A percentile compares a stretch with the other conserved stretches of the same genome.
Conservation (phyloP, 108 stramenopile genomes). For the Fragilaria crotonensis region DNA sequence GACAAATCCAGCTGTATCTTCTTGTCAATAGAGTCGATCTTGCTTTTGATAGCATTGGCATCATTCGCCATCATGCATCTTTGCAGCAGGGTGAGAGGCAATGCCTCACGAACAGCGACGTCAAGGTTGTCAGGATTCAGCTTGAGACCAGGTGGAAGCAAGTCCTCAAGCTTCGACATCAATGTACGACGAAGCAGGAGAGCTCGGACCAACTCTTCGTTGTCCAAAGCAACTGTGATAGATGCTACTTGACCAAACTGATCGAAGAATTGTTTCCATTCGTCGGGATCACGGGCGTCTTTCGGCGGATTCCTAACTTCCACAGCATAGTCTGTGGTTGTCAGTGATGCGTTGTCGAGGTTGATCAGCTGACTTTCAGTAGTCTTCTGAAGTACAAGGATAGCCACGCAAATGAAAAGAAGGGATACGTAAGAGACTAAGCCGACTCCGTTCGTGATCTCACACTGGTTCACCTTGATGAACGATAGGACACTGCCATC, state of each 20-base stretch:
- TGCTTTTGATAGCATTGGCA: neutral
- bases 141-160: neutral
- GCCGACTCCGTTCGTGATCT: neutral
- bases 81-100: neutral
- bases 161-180: constrained; percentile 2
- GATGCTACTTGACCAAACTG: constrained; percentile 12
- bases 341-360: constrained; percentile 2
- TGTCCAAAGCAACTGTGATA: constrained; percentile 21
- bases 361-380: constrained; percentile 1
- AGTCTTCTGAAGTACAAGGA: neutral
- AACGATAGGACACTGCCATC: constrained; percentile 6
- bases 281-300: constrained; percentile 19
- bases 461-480: constrained; percentile 7
- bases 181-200: constrained; percentile 10
- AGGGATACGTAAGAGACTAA: neutral
- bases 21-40: constrained; percentile 26
- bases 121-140: neutral
- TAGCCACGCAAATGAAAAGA: constrained; percentile 2
- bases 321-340: constrained; percentile 13
- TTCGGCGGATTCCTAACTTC: constrained; percentile 20
- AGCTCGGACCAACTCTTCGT: constrained; percentile 15
- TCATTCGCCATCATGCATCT: neutral
- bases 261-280: constrained; percentile 19
- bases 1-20: constrained; percentile 22
- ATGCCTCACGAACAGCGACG: constrained; percentile 1